Evolutionary conservation across 1,139 yeast genomes (phyloP).

Genomic region (Yamadazyma aaseri): DNA sequence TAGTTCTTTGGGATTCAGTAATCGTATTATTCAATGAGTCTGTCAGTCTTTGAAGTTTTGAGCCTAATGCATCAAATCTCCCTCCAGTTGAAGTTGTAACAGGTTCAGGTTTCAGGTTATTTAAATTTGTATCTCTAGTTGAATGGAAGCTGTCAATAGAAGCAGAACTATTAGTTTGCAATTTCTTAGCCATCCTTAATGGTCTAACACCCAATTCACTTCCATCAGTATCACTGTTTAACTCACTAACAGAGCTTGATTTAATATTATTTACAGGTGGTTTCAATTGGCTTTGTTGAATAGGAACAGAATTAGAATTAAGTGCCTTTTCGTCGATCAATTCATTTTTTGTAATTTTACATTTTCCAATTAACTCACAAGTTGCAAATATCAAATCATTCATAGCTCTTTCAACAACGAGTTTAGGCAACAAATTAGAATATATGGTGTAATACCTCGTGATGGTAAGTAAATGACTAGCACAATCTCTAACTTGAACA

Average conservation of each 20-base stretch:
- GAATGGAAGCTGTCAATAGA: constrained; percentile 11
- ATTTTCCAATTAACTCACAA: constrained; percentile 55
- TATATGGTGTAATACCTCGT: constrained; percentile 75
- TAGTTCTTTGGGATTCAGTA: constrained; percentile 6
- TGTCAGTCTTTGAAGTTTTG: constrained; percentile 15
- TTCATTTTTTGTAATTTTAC: constrained; percentile 11
- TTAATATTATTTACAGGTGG: background rate
- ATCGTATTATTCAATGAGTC: constrained; percentile 10
- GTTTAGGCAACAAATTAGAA: constrained; percentile 62
- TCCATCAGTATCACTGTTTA: background rate
- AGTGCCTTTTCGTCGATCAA: background rate
- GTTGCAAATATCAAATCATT: constrained; percentile 74
- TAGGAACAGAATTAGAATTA: background rate
- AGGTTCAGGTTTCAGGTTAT: background rate
- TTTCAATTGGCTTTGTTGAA: background rate
- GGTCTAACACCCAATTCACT: constrained; percentile 50
- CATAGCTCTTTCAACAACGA: constrained; percentile 74
- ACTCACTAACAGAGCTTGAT: background rate
- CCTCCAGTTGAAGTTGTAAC: constrained; percentile 1
- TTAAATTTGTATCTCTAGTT: constrained; percentile 7
- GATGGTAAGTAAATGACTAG: constrained; percentile 75
- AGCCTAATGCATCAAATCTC: constrained; percentile 15
- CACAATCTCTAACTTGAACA: constrained; percentile 59
- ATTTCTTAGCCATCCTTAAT: constrained; percentile 54
- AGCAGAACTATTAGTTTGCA: constrained; percentile 17